Evolutionary conservation across 1,284 basidiomycete species (phyloP).

Genomic region (Inonotus hispidus): DNA sequence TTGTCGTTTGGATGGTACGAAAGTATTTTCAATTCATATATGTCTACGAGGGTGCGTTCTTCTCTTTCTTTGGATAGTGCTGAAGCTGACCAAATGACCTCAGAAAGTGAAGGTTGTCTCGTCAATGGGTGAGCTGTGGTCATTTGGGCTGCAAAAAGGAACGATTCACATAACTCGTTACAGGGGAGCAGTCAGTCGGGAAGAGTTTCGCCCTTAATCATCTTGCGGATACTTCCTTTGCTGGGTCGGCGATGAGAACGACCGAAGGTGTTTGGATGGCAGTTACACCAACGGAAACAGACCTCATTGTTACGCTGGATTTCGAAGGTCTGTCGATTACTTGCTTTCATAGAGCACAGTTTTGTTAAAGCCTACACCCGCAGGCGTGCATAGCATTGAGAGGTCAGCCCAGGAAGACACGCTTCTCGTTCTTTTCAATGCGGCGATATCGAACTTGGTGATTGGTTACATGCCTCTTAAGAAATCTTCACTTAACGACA

Average conservation of each 20-base stretch:
- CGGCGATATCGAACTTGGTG: slow-evolving; percentile 59
- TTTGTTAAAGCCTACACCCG: neutral
- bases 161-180: neutral
- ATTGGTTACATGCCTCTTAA: neutral
- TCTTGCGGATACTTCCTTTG: slow-evolving; percentile 58
- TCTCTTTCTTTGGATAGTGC: neutral
- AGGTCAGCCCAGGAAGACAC: slow-evolving; percentile 59
- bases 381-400: slow-evolving; percentile 61
- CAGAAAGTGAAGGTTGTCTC: slow-evolving; percentile 60
- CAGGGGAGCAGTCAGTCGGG: slow-evolving; percentile 56
- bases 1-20: slow-evolving; percentile 64
- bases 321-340: slow-evolving; percentile 44
- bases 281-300: slow-evolving; percentile 51
- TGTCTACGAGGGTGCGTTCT: slow-evolving; percentile 44
- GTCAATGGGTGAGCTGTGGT: slow-evolving; percentile 46
- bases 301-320: slow-evolving; percentile 53
- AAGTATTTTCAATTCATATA: slow-evolving; percentile 56
- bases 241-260: slow-evolving; percentile 61
- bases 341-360: neutral
- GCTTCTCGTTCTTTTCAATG: slow-evolving; percentile 57
- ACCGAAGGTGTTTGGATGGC: slow-evolving; percentile 70
- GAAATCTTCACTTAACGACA: neutral
- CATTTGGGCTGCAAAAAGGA: too few relatives aligned
- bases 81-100: neutral
- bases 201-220: slow-evolving; percentile 61